These are phyloP conservation scores for Mucor indicus DNA, from an alignment of 371 early-diverging fungal species.

Conservation along the genomic window DNA sequence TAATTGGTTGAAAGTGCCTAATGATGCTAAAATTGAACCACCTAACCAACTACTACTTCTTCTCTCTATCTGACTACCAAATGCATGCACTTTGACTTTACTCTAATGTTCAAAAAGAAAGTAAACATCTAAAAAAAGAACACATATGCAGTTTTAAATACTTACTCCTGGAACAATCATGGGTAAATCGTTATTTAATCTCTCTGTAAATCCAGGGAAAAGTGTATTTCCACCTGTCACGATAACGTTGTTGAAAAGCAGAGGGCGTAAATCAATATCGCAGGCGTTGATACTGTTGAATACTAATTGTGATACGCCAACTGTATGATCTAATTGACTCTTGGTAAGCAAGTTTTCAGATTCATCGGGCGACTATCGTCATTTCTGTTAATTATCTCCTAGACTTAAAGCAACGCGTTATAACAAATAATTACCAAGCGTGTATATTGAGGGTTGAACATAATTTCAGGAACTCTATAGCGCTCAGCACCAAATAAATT, in stretches of 20 bases:
- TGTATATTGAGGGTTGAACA: slow-evolving; percentile 53
- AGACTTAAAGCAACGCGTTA: no score
- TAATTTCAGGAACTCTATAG: slow-evolving; percentile 76
- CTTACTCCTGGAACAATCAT: slow-evolving; percentile 74
- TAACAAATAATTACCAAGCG: slow-evolving; percentile 4
- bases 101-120: no score
- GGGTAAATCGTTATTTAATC: slow-evolving; percentile 73
- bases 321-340: slow-evolving; percentile 34
- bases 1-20: slow-evolving; percentile 95
- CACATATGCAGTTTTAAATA: neutral
- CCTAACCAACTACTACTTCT: slow-evolving; percentile 94
- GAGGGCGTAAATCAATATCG: slow-evolving; percentile 86
- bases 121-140: slow-evolving; percentile 6
- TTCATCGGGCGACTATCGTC: slow-evolving; percentile 12
- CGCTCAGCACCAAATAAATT: slow-evolving; percentile 77
- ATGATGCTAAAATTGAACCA: slow-evolving; percentile 91
- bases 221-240: slow-evolving; percentile 89
- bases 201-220: slow-evolving; percentile 85
- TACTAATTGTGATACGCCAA: slow-evolving; percentile 70
- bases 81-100: slow-evolving; percentile 79
- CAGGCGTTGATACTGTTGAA: slow-evolving; percentile 67
- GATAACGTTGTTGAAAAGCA: slow-evolving; percentile 77
- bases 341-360: slow-evolving; percentile 23
- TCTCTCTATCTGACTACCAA: slow-evolving; percentile 78
- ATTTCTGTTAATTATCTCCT: neutral